Evolutionary conservation across 2,329 filamentous ascomycete genomes (phyloP), one percentile per base, ranked within the genome.

Genomic region (Xylaria sp.): DNA sequence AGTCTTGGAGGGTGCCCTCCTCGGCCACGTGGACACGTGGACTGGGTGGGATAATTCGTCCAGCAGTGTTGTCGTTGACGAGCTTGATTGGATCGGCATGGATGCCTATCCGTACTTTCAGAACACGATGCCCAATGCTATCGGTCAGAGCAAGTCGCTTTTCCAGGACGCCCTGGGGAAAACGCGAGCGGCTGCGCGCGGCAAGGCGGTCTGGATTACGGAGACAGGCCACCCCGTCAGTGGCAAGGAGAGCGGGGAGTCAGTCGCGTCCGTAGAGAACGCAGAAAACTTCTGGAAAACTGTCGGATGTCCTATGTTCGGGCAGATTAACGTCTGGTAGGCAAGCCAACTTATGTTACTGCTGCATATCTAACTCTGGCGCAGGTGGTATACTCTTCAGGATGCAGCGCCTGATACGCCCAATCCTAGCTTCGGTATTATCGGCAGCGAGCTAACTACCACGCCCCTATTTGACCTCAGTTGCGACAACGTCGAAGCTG

Each of bases 1-100:
- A 15, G 77, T 82, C 58, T 82, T 92, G 28, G 81, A 85, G 44
- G 81, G 81, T 28, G 86, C 83, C 54, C 84, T 88, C 20, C 84
- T 97, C 68, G 93, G 93, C 61, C 94, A 97, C 81, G 93, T 97
- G 78, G 94, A 97, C 78, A 97, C 94, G 60, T 97, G 93, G 93
- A 93, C 90, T 42, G 88, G 88, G 61, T 94, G 89, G 85, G 88
- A 89, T 78, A 93, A 97, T 80, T 80, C 81, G 60, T 88, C 90
- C 76, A 97, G 95, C 86, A 80, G 81, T 58, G 88, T 85, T 49
- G 89, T 97, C 67, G 89, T 93, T 67, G 84, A 89, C 10, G 88
- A 87, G 48, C 82, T 86, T 70, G 93, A 97, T 83, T 97, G 89
- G 86, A 80, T 97, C 68, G 94, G 94, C 73, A 88, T 95, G 79